phyloP scores from a whole-genome alignment of 257 asterid genomes.

The Nicotiana paniculata region DNA sequence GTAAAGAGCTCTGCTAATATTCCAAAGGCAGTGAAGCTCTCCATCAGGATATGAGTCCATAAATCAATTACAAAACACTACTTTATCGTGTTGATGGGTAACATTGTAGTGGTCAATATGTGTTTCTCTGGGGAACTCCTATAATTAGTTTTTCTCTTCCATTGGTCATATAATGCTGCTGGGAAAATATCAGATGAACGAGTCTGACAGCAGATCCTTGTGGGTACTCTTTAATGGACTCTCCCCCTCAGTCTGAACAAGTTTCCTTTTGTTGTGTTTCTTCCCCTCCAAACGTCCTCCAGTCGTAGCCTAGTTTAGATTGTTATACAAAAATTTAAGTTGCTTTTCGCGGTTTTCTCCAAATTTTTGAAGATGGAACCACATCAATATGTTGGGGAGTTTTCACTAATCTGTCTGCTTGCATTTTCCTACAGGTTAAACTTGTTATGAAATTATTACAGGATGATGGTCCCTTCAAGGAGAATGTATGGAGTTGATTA shows the following conservation, averaged over 20 bases:
- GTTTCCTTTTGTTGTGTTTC: neutral
- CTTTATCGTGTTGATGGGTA: neutral
- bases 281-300: neutral
- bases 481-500: conserved; percentile 12
- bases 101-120: neutral
- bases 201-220: neutral
- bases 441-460: conserved; percentile 61
- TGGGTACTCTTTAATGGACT: neutral
- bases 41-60: neutral
- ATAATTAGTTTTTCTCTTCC: neutral
- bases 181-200: conserved; percentile 1
- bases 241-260: neutral
- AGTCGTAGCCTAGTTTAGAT: neutral
- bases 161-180: neutral
- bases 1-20: neutral
- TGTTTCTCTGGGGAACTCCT: neutral
- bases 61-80: neutral
- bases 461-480: conserved; percentile 87
- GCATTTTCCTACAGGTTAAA: conserved; percentile 43
- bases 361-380: neutral
- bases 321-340: neutral
- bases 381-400: neutral
- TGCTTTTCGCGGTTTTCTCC: neutral
- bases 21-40: neutral
- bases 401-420: neutral